Evolutionary conservation across 2,329 filamentous ascomycete species (phyloP), one percentile per base, ranked within the genome.

Genomic region (Fusarium tricinctum): DNA sequence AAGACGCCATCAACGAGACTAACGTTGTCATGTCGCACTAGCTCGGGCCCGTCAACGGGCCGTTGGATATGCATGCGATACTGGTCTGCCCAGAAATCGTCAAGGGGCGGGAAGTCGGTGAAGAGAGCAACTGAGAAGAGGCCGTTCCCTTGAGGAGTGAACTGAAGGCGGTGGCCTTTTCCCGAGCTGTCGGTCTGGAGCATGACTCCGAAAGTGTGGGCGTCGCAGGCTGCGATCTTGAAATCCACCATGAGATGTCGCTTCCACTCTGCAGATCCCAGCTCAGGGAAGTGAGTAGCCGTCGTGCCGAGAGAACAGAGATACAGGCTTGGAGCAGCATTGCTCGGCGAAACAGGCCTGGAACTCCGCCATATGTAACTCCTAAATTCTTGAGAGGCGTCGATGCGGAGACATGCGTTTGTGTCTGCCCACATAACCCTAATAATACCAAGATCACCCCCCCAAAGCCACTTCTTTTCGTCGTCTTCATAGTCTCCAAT

Each of bases 21-120:
- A 26, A 78, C 68, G 35, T 63, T 60, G 10, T 77, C 74, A 50
- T 78, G 78, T 13, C 77, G 74, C 1, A 77, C 74, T 5, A 79
- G 63, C 26, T 79, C 78, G 10, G 78, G 77, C 1, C 78, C 78
- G 46, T 79, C 78, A 22, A 79, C 66, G 5, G 72, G 73, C 9
- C 76, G 72, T 7, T 74, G 75, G 17, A 77, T 68, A 28, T 78
- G 67, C 15, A 77, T 58, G 13, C 69, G 62, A 60, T 79, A 79
- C 60, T 78, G 78, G 47, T 79, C 77, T n/a, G 76, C 77, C 78
- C 78, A 79, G 61, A 79, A 79, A 61, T 79, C 77, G 63, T 79
- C 78, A 3, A 79, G 71, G 5, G 78, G 75, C 8, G 77, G 72
- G 33, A 76, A 73, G 54, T 78, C 75, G 7, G 73, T 73, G 33